These are phyloP conservation scores for Solanum appendiculatum DNA, from an alignment of 257 asterid species.

Conservation along the genomic window DNA sequence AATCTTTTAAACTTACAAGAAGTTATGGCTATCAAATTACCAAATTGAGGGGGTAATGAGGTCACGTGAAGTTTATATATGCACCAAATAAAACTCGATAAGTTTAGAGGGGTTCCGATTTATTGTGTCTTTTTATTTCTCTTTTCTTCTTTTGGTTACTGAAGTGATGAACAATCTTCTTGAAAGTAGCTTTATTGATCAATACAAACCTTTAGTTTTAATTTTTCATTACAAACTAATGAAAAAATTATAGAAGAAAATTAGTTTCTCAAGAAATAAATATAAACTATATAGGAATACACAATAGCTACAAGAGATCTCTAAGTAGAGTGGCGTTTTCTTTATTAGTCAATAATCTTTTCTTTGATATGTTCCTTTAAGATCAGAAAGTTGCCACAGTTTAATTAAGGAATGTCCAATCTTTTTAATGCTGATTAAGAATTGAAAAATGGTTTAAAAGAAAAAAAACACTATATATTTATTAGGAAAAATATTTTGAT, in stretches of 20 bases:
- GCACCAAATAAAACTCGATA: no score
- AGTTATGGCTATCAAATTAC: no score
- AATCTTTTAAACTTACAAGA: no score
- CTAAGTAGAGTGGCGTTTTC: background rate
- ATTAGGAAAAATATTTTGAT: background rate
- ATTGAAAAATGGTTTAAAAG: no score
- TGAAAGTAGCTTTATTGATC: no score
- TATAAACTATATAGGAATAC: background rate
- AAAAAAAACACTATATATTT: no score
- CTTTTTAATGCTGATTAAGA: background rate
- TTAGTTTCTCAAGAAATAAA: background rate
- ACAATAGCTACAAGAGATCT: background rate
- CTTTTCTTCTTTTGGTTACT: no score
- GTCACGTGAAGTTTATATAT: no score
- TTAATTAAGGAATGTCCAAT: background rate
- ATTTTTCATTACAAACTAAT: background rate
- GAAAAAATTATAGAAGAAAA: background rate
- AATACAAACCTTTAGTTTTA: background rate
- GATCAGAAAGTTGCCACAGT: background rate
- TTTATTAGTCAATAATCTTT: background rate
- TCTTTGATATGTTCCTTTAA: background rate
- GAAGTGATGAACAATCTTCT: no score
- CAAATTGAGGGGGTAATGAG: no score
- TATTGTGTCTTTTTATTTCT: no score
- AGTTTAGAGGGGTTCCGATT: no score